Evolutionary conservation across 2,329 filamentous ascomycete species (phyloP), one percentile per base, ranked within the genome.

Genomic region (Lachnellula hyalina): DNA sequence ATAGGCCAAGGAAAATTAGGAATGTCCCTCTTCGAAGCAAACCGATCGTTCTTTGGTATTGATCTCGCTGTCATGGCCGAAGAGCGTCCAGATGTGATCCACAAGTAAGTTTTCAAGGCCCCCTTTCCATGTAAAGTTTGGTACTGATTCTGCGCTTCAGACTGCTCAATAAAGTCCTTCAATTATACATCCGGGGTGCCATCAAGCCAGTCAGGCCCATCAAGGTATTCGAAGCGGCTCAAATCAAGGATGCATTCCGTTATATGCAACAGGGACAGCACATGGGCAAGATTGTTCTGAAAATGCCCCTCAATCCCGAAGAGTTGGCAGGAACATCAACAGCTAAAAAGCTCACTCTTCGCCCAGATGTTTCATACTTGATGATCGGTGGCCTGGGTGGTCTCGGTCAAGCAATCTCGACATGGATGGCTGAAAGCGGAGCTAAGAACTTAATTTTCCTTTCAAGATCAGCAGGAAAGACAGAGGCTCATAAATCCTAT

Each of bases 361-460:
- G 46, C 23, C 32, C 41, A 32, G 5, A 67, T 63, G 14, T 19
- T 6, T 61, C 67, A 5, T 75, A 74, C 52, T 59, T 75, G 2
- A 54, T 75, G 21, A 67, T 68, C 38, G 75, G 75, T 49, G 74
- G 75, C 8, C 65, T 73, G 1, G 73, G 74, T 40, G 74, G 73
- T 36, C 59, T 76, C 0, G 74, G 74, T n/a, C 63, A 66, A 45
- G 63, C 63, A 35, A 68, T 75, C 21, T 65, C 70, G 5, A 55
- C 47, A 9, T 73, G 69, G 69, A 68, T 76, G 67, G 67, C 65
- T 2, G 62, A 64, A 0, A 63, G 65, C 44, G 73, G 73, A 0
- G 74, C 74, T 5, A 63, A 63, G 28, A 56, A 71, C 52, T 60
- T 76, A 11, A 65, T 74, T n/a, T 66, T 73, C 25, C 63, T 73